A percentile compares a stretch with the other conserved stretches of the same genome.
Conservation (phyloP, 805 yeast species). For the Jamesozyma jinghongensis region DNA sequence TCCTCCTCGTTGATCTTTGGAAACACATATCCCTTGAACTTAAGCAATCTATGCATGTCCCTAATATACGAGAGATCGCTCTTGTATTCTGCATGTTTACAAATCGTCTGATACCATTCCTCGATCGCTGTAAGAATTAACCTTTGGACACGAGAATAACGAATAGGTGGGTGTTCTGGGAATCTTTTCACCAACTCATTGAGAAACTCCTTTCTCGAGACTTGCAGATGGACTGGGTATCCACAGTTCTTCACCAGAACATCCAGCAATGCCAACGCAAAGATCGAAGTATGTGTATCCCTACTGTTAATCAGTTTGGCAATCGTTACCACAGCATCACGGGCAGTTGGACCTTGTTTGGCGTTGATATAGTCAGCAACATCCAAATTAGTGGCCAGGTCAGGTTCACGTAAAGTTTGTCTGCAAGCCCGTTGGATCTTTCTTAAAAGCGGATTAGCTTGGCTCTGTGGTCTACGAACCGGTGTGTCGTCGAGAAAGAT, state of each 20-base stretch:
- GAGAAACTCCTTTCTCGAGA: conserved; percentile 84
- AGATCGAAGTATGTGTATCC: conserved; percentile 69
- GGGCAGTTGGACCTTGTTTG: conserved; percentile 81
- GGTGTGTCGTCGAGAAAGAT: conserved; percentile 25
- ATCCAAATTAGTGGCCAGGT: conserved; percentile 74
- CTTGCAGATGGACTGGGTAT: conserved; percentile 89
- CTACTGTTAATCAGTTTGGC: conserved; percentile 71
- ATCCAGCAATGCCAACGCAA: conserved; percentile 74
- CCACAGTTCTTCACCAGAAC: conserved; percentile 94
- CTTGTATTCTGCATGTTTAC: conserved; percentile 76
- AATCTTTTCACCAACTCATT: conserved; percentile 84
- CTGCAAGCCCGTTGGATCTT: conserved; percentile 64
- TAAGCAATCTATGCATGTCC: conserved; percentile 85
- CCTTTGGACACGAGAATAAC: conserved; percentile 71
- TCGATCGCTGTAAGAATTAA: conserved; percentile 79
- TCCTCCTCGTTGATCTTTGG: conserved; percentile 85
- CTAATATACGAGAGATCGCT: conserved; percentile 84
- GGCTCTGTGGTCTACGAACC: conserved; percentile 17
- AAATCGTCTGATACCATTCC: conserved; percentile 93
- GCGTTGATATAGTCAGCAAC: conserved; percentile 87
- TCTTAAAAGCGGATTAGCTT: conserved; percentile 30
- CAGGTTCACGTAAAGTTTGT: conserved; percentile 70
- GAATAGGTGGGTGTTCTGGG: conserved; percentile 85
- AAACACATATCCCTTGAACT: conserved; percentile 82
- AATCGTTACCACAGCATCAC: conserved; percentile 83